Conservation (phyloP, 805 yeast species). For the Yarrowia porcina region DNA sequence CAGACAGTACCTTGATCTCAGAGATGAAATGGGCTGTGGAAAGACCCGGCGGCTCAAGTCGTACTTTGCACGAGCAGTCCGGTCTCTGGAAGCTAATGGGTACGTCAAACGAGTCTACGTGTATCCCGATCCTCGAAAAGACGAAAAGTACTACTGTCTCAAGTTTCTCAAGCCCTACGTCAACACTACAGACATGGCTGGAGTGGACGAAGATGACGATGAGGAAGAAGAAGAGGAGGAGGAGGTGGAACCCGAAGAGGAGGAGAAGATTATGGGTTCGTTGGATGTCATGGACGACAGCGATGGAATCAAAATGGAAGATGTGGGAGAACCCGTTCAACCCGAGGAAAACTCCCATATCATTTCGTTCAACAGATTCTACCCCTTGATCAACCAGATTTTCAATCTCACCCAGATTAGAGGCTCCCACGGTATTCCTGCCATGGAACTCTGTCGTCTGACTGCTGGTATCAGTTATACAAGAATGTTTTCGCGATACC, state of each 20-base stretch:
- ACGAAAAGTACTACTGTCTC: conserved; percentile 38
- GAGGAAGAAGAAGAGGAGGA: conserved; percentile 33
- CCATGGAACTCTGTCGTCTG: conserved; percentile 50
- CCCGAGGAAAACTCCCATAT: neutral
- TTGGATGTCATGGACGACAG: conserved; percentile 17
- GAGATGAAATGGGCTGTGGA: conserved; percentile 42
- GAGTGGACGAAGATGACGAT: conserved; percentile 35
- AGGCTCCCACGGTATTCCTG: conserved; percentile 54
- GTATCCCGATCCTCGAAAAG: conserved; percentile 29
- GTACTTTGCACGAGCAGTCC: conserved; percentile 32
- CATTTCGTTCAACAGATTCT: conserved; percentile 48
- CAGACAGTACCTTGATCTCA: conserved; percentile 40
- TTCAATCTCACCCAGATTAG: conserved; percentile 46
- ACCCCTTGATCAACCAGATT: conserved; percentile 64
- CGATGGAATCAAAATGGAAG: conserved; percentile 26
- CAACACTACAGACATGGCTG: conserved; percentile 37
- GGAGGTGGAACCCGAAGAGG: conserved; percentile 33
- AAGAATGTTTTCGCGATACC: conserved; percentile 50
- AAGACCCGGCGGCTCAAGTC: conserved; percentile 32
- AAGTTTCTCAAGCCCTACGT: conserved; percentile 37
- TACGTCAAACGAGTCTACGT: conserved; percentile 38
- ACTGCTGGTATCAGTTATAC: conserved; percentile 56
- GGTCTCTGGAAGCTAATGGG: conserved; percentile 34
- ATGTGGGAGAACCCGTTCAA: neutral
- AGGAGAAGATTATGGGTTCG: conserved; percentile 31